Evolutionary conservation across 2,329 filamentous ascomycete species (phyloP).

Genomic region (Xenoacremonium recifei): DNA sequence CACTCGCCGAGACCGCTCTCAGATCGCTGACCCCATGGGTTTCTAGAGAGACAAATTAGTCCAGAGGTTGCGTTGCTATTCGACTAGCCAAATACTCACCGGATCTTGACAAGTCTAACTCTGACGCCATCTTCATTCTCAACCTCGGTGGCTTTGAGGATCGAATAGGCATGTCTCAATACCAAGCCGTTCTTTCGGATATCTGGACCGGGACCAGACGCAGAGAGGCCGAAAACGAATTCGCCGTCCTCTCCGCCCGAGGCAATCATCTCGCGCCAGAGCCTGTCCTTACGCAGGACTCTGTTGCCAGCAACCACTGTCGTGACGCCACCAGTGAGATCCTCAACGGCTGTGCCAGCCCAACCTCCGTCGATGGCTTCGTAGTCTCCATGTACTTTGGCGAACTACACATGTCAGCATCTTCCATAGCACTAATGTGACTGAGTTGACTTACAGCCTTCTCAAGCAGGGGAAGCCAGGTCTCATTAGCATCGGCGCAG

Average conservation of each 20-base stretch:
- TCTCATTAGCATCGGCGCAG: constrained; percentile 68
- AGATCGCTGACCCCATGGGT: constrained; percentile 66
- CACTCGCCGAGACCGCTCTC: constrained; percentile 53
- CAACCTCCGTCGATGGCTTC: constrained; percentile 66
- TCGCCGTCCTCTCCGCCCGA: constrained; percentile 65
- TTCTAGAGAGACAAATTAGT: constrained; percentile 39
- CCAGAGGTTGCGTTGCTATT: background rate
- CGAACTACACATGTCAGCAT: constrained; percentile 42
- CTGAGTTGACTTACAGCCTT: constrained; percentile 50
- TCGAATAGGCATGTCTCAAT: constrained; percentile 49
- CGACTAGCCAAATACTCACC: no score
- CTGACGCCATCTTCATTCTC: constrained; percentile 38
- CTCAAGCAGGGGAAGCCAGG: constrained; percentile 71
- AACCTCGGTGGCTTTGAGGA: constrained; percentile 46
- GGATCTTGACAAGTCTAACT: constrained; percentile 41
- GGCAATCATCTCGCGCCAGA: constrained; percentile 68
- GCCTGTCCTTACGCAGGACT: constrained; percentile 64
- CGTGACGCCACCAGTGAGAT: constrained; percentile 56
- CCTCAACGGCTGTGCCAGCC: constrained; percentile 50
- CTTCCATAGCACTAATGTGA: background rate
- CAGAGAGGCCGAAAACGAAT: constrained; percentile 57
- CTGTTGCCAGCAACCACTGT: constrained; percentile 55
- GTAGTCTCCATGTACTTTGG: constrained; percentile 75
- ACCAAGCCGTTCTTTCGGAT: constrained; percentile 39
- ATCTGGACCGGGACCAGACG: constrained; percentile 25